Evolutionary conservation across 2,329 filamentous ascomycete species (phyloP).

Genomic region (Capronia americana): DNA sequence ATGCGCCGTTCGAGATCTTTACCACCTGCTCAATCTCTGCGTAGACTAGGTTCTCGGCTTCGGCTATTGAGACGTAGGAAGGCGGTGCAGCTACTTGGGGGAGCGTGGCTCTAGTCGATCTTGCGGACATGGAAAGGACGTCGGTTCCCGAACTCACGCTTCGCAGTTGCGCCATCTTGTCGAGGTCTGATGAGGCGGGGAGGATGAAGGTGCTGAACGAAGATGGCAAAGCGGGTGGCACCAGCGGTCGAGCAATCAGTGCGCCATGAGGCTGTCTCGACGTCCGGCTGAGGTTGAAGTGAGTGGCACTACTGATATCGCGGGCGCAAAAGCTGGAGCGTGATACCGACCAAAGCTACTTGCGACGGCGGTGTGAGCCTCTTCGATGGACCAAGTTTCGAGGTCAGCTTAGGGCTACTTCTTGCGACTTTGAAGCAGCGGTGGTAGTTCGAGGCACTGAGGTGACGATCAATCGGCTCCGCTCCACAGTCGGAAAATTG

Average conservation of each 20-base stretch:
- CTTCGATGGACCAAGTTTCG: neutral
- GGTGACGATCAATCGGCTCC: constrained; percentile 8
- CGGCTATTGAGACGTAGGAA: constrained; percentile 84
- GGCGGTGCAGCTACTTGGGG: constrained; percentile 68
- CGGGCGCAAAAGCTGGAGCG: neutral
- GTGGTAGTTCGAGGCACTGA: neutral
- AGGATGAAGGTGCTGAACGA: neutral
- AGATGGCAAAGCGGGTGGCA: neutral
- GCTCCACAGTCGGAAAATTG: constrained; percentile 16
- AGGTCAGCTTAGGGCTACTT: neutral
- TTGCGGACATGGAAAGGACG: constrained; percentile 36
- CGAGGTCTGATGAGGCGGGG: constrained; percentile 24
- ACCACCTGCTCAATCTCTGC: constrained; percentile 83
- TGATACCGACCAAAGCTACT: neutral
- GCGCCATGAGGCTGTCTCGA: constrained; percentile 21
- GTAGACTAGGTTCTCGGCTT: constrained; percentile 89
- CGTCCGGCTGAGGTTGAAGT: constrained; percentile 5
- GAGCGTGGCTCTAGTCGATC: constrained; percentile 29
- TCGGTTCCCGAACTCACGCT: constrained; percentile 41
- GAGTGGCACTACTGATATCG: neutral
- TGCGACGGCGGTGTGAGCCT: neutral
- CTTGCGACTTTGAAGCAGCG: constrained; percentile 12
- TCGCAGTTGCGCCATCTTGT: constrained; percentile 30
- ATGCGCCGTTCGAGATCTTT: constrained; percentile 72
- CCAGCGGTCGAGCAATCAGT: constrained; percentile 10